Percentiles rank a stretch among this genome's conserved stretches.
Conservation (phyloP, 2,329 filamentous ascomycete genomes). For the Thyridium curvatum region DNA sequence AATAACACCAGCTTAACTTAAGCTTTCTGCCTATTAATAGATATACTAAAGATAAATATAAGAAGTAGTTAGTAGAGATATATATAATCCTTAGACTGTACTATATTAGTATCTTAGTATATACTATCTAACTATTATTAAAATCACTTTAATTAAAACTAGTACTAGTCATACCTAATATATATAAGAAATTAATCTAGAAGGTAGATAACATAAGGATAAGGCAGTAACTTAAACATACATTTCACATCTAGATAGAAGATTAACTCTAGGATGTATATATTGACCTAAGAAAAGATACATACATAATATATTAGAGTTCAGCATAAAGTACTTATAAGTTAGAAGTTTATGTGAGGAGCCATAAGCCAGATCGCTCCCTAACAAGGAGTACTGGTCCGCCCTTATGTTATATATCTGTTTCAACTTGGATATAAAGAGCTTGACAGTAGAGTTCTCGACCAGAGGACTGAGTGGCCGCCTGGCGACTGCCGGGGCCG, state of each 20-base stretch:
- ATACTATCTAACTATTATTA: not conserved
- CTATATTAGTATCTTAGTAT: not conserved
- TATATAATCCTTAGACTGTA: slow-evolving; percentile 2
- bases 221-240: slow-evolving; percentile 4
- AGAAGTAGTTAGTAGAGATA: slow-evolving; percentile 4
- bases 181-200: slow-evolving; percentile 2
- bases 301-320: slow-evolving; percentile 2
- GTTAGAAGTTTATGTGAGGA: not conserved
- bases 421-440: slow-evolving; percentile 3
- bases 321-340: slow-evolving; percentile 5
- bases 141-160: slow-evolving; percentile 1
- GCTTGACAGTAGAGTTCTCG: slow-evolving; percentile 1
- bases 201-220: slow-evolving; percentile 1
- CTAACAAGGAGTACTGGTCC: too few species aligned
- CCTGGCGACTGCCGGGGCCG: too few species aligned
- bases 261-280: too few species aligned
- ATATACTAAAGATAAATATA: not conserved
- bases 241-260: slow-evolving; percentile 3
- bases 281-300: too few species aligned
- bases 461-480: not conserved
- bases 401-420: slow-evolving; percentile 1
- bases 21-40: slow-evolving; percentile 1
- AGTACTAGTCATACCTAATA: slow-evolving; percentile 4
- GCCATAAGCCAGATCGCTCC: not conserved
- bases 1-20: too few species aligned